Conservation (phyloP, 768 basidiomycete genomes). For the Gloeostereum incarnatum region DNA sequence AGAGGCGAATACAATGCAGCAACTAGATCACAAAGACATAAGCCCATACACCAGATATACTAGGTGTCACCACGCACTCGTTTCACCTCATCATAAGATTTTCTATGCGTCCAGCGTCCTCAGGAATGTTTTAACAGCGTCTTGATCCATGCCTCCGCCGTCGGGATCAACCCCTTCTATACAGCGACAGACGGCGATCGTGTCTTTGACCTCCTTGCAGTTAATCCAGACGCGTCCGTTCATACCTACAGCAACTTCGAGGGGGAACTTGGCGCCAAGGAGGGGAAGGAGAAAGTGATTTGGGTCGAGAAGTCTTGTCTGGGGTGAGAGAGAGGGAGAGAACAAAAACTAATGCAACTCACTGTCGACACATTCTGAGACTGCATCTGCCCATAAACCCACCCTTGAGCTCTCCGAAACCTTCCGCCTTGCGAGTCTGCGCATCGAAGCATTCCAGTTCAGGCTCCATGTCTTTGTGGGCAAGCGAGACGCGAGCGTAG, state of each 20-base stretch:
- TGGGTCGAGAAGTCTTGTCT: conserved; percentile 55
- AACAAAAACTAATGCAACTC: conserved; percentile 18
- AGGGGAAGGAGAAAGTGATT: conserved; percentile 76
- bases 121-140: conserved; percentile 35
- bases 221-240: conserved; percentile 92
- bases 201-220: conserved; percentile 62
- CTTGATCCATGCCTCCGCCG: conserved; percentile 52
- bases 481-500: conserved; percentile 87
- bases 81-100: too few species aligned
- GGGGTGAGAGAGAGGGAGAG: background rate
- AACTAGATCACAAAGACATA: too few species aligned
- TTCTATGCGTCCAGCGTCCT: too few species aligned
- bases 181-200: conserved; percentile 67
- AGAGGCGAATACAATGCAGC: too few species aligned
- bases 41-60: too few species aligned
- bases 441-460: conserved; percentile 96
- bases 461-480: conserved; percentile 97
- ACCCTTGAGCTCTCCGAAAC: conserved; percentile 88
- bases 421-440: conserved; percentile 84
- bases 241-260: conserved; percentile 83
- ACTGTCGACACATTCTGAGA: conserved; percentile 82
- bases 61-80: too few species aligned
- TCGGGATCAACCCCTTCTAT: conserved; percentile 79
- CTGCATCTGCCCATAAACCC: conserved; percentile 81
- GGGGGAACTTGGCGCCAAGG: conserved; percentile 72